Base-by-base conservation (phyloP, 306 rosid genomes). In the Casuarina cunninghamiana region DNA sequence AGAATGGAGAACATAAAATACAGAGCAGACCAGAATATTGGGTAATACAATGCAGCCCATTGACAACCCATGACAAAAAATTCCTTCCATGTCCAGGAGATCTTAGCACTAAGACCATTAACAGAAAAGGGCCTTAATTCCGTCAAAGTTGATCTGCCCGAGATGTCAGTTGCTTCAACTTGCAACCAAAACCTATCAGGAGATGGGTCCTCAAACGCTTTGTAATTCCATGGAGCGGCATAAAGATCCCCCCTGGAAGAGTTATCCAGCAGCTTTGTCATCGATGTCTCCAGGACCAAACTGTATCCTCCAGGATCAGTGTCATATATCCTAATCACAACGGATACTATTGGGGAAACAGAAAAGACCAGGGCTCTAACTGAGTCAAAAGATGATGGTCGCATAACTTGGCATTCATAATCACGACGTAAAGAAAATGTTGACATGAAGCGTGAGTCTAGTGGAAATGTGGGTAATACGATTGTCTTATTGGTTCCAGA, bases 11-110 rank as follows among this genome's bases (percentile, higher is more conserved):
- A 77, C 74, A 86, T 61, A 74, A 80, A 69, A 82, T 50, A 85
- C 19, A 91, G 74, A 83, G 86, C 75, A 53, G 85, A 88, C 91
- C 94, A 93, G 80, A 92, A 71, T 46, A 93, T 38, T 41, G 99
- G 97, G 75, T 84, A 91, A 77, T 91, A 95, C 39, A 92, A 72
- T 75, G 93, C 80, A 74, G 88, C 88, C 97, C 91, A 95, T 84
- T 95, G 97, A 81, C 89, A 85, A 49, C 97, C 97, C 97, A 95
- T 92, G 79, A 93, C 93, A 48, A 71, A 63, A 84, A 95, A 92
- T 84, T 92, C 99, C 78, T 58, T 88, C 99, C 99, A 95, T 77
- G 93, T 88, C 98, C 97, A 93, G 13, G 97, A 86, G 83, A 86
- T n/a, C 87, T 78, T 85, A 62, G 83, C 46, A 71, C 75, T 82